Evolutionary conservation across 225 moss, liverwort and hornwort species (phyloP), one percentile per base, ranked within the genome.

Genomic region (Polytrichum commune): DNA sequence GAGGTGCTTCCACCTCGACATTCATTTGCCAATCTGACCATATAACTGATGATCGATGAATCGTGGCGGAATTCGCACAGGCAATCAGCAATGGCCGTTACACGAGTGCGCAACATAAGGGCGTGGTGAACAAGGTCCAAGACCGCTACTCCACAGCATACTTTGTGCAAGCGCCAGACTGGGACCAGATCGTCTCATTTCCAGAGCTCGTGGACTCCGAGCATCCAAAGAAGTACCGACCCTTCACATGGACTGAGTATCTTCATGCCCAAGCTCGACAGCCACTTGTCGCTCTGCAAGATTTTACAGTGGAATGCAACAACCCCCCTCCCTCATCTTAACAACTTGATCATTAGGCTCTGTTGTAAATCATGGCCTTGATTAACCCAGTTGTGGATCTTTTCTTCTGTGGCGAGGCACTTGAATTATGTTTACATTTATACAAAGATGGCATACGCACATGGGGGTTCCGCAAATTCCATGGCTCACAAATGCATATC

Each of bases 241-340:
- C 79, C 54, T 84, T 87, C 76, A 78, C 79, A 4, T 84, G 81
- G 80, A 23, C 66, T 27, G 73, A 81, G 76, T 86, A 73, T 3
- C 13, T 83, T 26, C 23, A 66, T n/a, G 28, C 27, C n/a, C 77
- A 74, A 13, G 0, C 29, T 19, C 35, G 32, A 19, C 0, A 78
- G 6, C 25, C 8, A 13, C 1, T 64, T 7, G 5, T 46, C 24
- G 73, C 8, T 4, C 38, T 84, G 33, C 27, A 69, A 22, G 5
- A 67, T 1, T 84, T 84, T 58, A 46, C 13, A 46, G 46, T 46
- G 46, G 46, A 46, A 46, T 46, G 46, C 16, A 16, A 46, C 46
- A 46, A 46, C 13, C 16, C 46, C 46, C 46, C 46, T 46, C 46
- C 38, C 33, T 33, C 33, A 33, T 33, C 33, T 10, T 38, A 16